Evolutionary conservation across 1,139 yeast genomes (phyloP).

Genomic region (Debaryomyces sp.): DNA sequence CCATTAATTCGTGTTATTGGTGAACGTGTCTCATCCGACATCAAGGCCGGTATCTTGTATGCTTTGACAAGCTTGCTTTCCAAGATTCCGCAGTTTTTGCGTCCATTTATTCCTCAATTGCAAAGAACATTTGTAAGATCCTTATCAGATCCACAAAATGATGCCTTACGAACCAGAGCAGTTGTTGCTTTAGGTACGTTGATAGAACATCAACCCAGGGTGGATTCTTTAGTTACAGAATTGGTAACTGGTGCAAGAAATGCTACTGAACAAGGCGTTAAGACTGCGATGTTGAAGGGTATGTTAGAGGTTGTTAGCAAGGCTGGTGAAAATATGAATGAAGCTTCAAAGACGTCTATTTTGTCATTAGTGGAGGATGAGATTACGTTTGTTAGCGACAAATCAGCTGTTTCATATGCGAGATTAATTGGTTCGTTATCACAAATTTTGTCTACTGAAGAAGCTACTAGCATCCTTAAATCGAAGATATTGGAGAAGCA

Average conservation of each 20-base stretch:
- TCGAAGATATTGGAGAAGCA: constrained; percentile 57
- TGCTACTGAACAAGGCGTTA: constrained; percentile 62
- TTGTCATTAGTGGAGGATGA: constrained; percentile 79
- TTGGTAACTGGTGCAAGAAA: constrained; percentile 74
- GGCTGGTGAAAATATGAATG: constrained; percentile 79
- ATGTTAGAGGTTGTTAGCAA: constrained; percentile 79
- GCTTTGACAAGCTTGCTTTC: constrained; percentile 78
- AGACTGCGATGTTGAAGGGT: constrained; percentile 84
- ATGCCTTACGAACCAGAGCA: constrained; percentile 77
- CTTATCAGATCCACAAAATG: constrained; percentile 74
- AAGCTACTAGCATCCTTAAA: constrained; percentile 62
- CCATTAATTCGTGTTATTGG: constrained; percentile 98
- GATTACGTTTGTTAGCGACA: constrained; percentile 53
- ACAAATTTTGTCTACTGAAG: constrained; percentile 64
- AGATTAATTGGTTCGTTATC: constrained; percentile 77
- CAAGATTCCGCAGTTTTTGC: constrained; percentile 86
- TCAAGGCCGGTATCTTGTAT: constrained; percentile 86
- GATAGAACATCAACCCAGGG: constrained; percentile 88
- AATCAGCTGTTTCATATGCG: constrained; percentile 75
- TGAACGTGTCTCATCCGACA: constrained; percentile 87
- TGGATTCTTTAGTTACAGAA: constrained; percentile 89
- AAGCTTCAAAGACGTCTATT: constrained; percentile 67
- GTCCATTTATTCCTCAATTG: constrained; percentile 96
- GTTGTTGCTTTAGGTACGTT: constrained; percentile 87
- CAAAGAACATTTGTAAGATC: constrained; percentile 97